phyloP scores from a whole-genome alignment of 352 stramenopile genomes.

The Phytophthora crassamura region DNA sequence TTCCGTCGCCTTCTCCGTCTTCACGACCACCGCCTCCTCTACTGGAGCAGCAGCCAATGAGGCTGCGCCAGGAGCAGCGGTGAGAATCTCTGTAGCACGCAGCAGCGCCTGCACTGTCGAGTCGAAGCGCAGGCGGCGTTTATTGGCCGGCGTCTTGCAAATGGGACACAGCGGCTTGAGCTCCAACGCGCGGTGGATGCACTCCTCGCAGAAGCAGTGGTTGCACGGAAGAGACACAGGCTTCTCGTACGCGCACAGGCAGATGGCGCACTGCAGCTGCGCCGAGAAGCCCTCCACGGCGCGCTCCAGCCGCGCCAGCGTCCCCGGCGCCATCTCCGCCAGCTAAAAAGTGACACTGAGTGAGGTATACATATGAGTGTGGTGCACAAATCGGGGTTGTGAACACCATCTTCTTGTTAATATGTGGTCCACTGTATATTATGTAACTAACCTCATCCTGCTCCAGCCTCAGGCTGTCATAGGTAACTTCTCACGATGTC shows the following conservation, averaged over 20 bases:
- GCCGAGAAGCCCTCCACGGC: conserved; percentile 71
- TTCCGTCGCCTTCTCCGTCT: background rate
- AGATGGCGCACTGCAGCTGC: conserved; percentile 88
- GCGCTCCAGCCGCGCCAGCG: conserved; percentile 58
- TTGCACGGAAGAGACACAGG: conserved; percentile 85
- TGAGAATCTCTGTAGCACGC: conserved; percentile 60
- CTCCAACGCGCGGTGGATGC: conserved; percentile 84
- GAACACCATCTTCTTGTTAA: background rate
- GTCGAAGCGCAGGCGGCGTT: conserved; percentile 78
- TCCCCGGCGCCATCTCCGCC: conserved; percentile 37
- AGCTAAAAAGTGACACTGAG: background rate
- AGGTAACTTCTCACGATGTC: no score
- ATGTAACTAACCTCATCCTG: background rate
- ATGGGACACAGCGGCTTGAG: conserved; percentile 84
- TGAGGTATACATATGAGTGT: no score
- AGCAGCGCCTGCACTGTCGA: conserved; percentile 80
- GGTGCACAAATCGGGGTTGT: no score
- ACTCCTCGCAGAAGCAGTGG: conserved; percentile 90
- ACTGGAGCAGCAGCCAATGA: background rate
- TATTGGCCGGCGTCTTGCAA: conserved; percentile 84
- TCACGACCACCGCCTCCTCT: background rate
- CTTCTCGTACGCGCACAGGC: conserved; percentile 72
- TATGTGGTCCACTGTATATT: no score
- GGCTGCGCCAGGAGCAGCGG: conserved; percentile 22
- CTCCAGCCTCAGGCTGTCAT: no score